Base-by-base conservation (phyloP, 352 stramenopile genomes). In the Phytophthora pluvialis region DNA sequence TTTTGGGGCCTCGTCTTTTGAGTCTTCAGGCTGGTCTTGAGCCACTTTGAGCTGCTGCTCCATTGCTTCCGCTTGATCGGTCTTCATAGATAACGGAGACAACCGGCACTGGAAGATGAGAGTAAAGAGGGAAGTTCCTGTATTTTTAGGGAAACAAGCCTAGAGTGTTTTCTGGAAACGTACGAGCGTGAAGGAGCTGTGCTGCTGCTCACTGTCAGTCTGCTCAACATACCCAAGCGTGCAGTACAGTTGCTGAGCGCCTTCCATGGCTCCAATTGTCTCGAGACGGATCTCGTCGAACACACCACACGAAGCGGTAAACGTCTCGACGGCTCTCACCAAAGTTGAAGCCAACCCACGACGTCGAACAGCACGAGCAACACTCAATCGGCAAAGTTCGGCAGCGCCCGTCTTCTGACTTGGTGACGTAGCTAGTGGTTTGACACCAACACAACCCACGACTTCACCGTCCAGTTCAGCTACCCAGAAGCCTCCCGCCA, bases 371-470 rank as follows among this genome's bases (percentile, higher is more conserved):
- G 67, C 13, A 40, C 59, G 63, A 31, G 70, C 63, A 13, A 93
- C 81, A 47, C 80, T 83, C 35, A 93, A 67, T 9, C 84, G 80
- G 33, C 80, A 89, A 9, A 93, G 62, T 52, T 93, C 83, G 0
- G 78, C 84, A 6, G 45, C 55, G 3, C 13, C 35, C 9, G 13
- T 16, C 11, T 42, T 44, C 21, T 28, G 53, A 40, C 13, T 35
- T 46, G 53, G 15, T 9, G 28, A 21, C 21, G 39, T 33, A 28
- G 28, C 21, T 5, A 61, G 39, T 35, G 80, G 70, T 45, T 90
- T 91, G 35, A 90, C 36, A 10, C 77, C 84, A 11, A 89, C 70
- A 67, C 77, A 91, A 0, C 81, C 84, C 31, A 93, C 68, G 40
- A 91, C 50, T 29, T 75, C 42, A 15, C 33, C 52, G 12, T 47